A percentile compares a stretch with the other conserved stretches of the same genome.
These are phyloP conservation scores for Psilocybe tampanensis DNA, from an alignment of 768 basidiomycete species.

Conservation along the genomic window DNA sequence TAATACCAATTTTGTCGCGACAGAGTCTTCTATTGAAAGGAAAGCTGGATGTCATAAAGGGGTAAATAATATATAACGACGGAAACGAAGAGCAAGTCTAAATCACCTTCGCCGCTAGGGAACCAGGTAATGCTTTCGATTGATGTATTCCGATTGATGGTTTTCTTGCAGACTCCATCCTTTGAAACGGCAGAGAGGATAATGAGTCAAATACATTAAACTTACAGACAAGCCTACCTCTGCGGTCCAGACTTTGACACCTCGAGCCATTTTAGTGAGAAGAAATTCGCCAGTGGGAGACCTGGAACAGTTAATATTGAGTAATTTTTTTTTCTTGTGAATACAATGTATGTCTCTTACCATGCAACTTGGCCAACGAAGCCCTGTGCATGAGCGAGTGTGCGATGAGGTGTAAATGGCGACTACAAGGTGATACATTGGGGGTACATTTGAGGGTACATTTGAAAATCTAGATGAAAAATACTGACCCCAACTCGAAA, in stretches of 20 bases:
- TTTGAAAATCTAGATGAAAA: not conserved
- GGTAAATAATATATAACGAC: not conserved
- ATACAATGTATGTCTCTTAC: conserved; percentile 32
- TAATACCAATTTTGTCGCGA: conserved; percentile 61
- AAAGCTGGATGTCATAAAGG: conserved; percentile 57
- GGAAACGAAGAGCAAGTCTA: not conserved
- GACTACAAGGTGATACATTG: conserved; percentile 40
- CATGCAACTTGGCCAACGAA: conserved; percentile 81
- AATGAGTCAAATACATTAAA: not conserved
- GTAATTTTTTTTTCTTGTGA: not conserved
- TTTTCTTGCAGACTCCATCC: conserved; percentile 71
- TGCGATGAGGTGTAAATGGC: conserved; percentile 59
- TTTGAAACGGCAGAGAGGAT: conserved; percentile 27
- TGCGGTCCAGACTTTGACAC: conserved; percentile 73
- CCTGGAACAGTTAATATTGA: conserved; percentile 36
- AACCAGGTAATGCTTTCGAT: conserved; percentile 74
- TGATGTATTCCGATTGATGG: conserved; percentile 55
- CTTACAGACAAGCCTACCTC: conserved; percentile 43
- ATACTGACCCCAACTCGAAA: conserved; percentile 62
- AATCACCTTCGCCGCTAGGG: conserved; percentile 59
- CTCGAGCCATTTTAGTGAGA: conserved; percentile 64
- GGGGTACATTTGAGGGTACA: too few species aligned
- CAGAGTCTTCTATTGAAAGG: conserved; percentile 68
- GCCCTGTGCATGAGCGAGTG: conserved; percentile 68
- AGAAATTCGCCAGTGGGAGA: conserved; percentile 65